These are phyloP conservation scores for Aspergillus jensenii DNA, from an alignment of 2,329 filamentous ascomycete genomes.

Conservation along the genomic window DNA sequence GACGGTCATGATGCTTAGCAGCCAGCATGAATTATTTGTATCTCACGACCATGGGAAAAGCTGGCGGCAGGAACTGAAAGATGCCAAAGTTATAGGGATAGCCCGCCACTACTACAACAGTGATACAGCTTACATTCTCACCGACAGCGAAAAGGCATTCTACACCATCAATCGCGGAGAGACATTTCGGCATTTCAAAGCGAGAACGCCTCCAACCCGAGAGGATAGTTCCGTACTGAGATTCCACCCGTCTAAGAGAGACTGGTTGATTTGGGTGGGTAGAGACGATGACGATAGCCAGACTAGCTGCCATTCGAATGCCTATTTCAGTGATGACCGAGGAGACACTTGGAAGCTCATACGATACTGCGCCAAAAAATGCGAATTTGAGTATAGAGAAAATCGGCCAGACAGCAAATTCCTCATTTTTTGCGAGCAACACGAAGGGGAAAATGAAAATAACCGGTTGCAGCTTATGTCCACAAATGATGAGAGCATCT, in stretches of 20 bases:
- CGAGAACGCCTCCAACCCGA: slow-evolving; percentile 61
- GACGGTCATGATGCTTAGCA: slow-evolving; percentile 64
- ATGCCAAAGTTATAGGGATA: slow-evolving; percentile 68
- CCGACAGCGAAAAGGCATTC: slow-evolving; percentile 64
- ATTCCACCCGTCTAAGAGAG: slow-evolving; percentile 82
- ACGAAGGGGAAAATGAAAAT: slow-evolving; percentile 60
- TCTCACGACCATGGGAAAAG: slow-evolving; percentile 84
- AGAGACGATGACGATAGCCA: slow-evolving; percentile 60
- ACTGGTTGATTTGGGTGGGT: slow-evolving; percentile 92
- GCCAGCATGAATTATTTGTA: slow-evolving; percentile 65
- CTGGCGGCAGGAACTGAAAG: slow-evolving; percentile 72
- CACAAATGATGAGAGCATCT: slow-evolving; percentile 77
- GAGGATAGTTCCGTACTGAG: slow-evolving; percentile 56
- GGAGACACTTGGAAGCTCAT: slow-evolving; percentile 76
- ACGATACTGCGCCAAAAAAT: slow-evolving; percentile 72
- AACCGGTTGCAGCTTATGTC: slow-evolving; percentile 66
- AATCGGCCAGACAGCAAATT: slow-evolving; percentile 59
- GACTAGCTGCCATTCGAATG: slow-evolving; percentile 66
- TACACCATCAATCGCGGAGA: slow-evolving; percentile 81
- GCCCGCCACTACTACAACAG: slow-evolving; percentile 78
- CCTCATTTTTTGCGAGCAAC: slow-evolving; percentile 65
- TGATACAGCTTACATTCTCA: slow-evolving; percentile 85
- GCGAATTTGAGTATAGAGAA: slow-evolving; percentile 78
- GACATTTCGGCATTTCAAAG: slow-evolving; percentile 71
- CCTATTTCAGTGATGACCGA: slow-evolving; percentile 75